A percentile compares a stretch with the other conserved stretches of the same genome.
These are phyloP conservation scores for Mycothermus thermophilus DNA, from an alignment of 495 filamentous ascomycete species.

Conservation along the genomic window DNA sequence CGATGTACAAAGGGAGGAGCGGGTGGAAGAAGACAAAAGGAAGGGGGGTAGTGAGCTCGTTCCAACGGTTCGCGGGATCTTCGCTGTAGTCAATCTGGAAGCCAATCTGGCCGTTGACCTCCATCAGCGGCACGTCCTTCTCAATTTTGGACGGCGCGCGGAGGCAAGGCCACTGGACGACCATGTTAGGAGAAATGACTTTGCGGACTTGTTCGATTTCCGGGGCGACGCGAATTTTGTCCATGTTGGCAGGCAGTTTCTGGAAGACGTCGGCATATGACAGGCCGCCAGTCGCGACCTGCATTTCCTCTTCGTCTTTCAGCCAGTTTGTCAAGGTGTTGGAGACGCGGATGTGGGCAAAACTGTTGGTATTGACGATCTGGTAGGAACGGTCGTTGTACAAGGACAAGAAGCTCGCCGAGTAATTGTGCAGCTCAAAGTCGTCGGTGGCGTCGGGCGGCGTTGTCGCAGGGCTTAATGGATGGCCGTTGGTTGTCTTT, in stretches of 20 bases:
- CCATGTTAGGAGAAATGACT: constrained; percentile 26
- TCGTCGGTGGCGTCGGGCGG: constrained; percentile 42
- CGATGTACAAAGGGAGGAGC: constrained; percentile 74
- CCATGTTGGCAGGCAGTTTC: constrained; percentile 24
- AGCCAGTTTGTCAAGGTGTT: constrained; percentile 60
- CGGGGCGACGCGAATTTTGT: constrained; percentile 18
- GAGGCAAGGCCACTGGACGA: constrained; percentile 56
- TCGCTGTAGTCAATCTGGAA: constrained; percentile 61
- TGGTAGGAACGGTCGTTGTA: constrained; percentile 50
- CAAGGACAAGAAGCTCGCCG: constrained; percentile 54
- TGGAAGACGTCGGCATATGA: constrained; percentile 38
- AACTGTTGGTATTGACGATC: constrained; percentile 47
- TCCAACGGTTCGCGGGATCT: constrained; percentile 62
- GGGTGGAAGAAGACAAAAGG: constrained; percentile 79
- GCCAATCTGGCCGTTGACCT: constrained; percentile 77
- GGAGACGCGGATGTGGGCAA: constrained; percentile 53
- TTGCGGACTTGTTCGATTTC: constrained; percentile 32
- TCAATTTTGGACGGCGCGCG: constrained; percentile 43
- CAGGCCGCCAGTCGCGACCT: constrained; percentile 30
- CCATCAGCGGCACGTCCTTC: constrained; percentile 60
- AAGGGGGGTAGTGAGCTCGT: constrained; percentile 59
- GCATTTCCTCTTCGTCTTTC: constrained; percentile 41
- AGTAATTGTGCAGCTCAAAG: constrained; percentile 48
- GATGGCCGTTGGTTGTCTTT: constrained; percentile 30
- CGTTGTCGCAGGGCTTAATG: constrained; percentile 41